Evolutionary conservation across 2,329 filamentous ascomycete genomes (phyloP).

Genomic region (Colletotrichum eleusines): DNA sequence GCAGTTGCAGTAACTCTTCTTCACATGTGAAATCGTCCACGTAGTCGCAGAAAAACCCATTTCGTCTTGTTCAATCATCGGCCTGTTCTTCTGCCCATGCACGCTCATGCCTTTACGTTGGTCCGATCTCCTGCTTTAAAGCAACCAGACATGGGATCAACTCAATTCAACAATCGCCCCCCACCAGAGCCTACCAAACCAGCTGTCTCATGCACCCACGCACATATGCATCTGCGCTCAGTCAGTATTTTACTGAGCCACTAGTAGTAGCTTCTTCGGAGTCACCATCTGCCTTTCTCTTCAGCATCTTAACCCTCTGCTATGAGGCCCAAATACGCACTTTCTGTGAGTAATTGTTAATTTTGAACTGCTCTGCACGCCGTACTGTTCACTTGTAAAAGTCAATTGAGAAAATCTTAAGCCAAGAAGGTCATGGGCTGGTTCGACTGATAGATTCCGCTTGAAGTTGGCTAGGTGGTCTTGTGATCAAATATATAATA

Average conservation of each 20-base stretch:
- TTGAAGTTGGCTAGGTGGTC: background rate
- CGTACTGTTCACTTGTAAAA: too few relatives aligned
- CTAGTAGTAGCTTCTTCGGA: background rate
- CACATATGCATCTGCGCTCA: background rate
- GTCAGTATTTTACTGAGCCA: background rate
- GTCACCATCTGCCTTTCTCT: conserved; percentile 18
- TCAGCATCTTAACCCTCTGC: conserved; percentile 11
- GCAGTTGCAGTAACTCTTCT: too few relatives aligned
- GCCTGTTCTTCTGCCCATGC: background rate
- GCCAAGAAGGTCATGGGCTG: background rate
- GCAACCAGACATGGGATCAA: conserved; percentile 9
- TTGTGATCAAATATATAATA: background rate
- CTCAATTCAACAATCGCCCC: conserved; percentile 1
- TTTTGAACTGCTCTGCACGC: too few relatives aligned
- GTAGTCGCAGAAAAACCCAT: background rate
- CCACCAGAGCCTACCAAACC: background rate
- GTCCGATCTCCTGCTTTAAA: background rate
- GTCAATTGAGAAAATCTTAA: too few relatives aligned
- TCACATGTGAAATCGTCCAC: background rate
- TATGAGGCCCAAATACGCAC: too few relatives aligned
- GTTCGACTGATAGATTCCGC: background rate
- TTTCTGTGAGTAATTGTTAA: too few relatives aligned
- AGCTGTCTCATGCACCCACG: background rate
- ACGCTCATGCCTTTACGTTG: conserved; percentile 1
- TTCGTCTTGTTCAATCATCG: background rate